Conservation (phyloP, 805 yeast species). For the Metschnikowia colocasiae region DNA sequence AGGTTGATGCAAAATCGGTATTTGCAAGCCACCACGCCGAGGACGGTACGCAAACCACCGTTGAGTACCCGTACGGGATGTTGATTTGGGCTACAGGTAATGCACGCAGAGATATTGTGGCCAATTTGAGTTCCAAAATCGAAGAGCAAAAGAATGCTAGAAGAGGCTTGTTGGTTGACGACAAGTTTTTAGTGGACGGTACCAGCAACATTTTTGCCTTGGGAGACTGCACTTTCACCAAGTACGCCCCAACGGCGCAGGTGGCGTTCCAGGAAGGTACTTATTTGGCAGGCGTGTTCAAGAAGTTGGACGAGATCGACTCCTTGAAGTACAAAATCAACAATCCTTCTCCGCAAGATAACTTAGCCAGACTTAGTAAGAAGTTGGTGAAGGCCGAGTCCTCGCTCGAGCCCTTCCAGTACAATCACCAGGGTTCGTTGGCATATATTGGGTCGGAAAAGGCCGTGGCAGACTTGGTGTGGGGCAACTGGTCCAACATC, state of each 20-base stretch:
- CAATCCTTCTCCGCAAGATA: conserved; percentile 38
- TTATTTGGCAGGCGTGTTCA: conserved; percentile 70
- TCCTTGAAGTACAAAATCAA: conserved; percentile 46
- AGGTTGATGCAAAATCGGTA: conserved; percentile 69
- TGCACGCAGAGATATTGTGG: conserved; percentile 75
- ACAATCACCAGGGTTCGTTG: conserved; percentile 86
- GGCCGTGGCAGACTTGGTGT: conserved; percentile 87
- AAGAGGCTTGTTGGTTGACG: conserved; percentile 87
- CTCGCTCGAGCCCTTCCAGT: conserved; percentile 61
- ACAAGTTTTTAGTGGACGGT: conserved; percentile 72
- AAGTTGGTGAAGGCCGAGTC: conserved; percentile 42
- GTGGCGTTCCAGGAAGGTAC: conserved; percentile 94
- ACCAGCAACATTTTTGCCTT: conserved; percentile 78
- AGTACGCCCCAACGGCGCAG: conserved; percentile 94
- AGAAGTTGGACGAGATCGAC: conserved; percentile 60
- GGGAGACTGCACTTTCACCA: conserved; percentile 93
- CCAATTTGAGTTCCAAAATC: conserved; percentile 61
- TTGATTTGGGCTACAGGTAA: conserved; percentile 98
- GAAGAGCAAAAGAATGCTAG: conserved; percentile 80
- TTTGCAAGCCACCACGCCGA: conserved; percentile 61
- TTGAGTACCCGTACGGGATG: conserved; percentile 82
- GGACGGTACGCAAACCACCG: conserved; percentile 59
- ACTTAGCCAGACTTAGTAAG: conserved; percentile 43
- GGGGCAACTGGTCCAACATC: conserved; percentile 75
- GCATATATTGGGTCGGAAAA: conserved; percentile 92